Evolutionary conservation across 306 rosid species (phyloP), one percentile per base, ranked within the genome.

Genomic region (Pyrus betulifolia): DNA sequence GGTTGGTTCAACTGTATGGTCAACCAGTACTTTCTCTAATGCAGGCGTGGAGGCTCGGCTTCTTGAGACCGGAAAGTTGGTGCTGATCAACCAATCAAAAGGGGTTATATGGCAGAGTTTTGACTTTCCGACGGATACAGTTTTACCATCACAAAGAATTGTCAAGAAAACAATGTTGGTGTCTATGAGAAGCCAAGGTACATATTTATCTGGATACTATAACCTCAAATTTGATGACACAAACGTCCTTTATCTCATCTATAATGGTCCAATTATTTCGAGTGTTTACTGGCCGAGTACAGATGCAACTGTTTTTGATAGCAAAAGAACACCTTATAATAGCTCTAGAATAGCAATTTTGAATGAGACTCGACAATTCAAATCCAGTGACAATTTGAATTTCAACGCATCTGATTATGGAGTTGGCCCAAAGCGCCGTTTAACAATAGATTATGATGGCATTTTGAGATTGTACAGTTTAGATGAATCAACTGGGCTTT

Each of bases 371-470:
- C 79, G 83, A 12, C 8, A 28, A 58, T 80, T 80, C n/a, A 1
- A 21, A 35, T 74, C 79, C 2, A 80, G 83, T 69, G 83, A 80
- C 58, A 9, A 4, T 5, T 1, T 74, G 79, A 21, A 9, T 30
- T 80, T 80, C 31, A 57, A 22, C 0, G 79, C 83, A 21, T 57
- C 33, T 67, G 83, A 57, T 57, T 57, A 60, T 12, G 65, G 65
- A 1, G 2, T 60, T 60, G 65, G 65, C 19, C 63, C 64, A 42
- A 69, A 69, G 27, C 79, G 84, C 11, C 54, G 80, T 1, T 70
- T 80, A 54, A 80, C 84, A 9, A 1, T 80, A 25, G 84, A 80
- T 51, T 62, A 75, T 70, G 84, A 80, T 21, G 84, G 84, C n/a
- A 70, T 69, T 15, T 38, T 80, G 30, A 80, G 80, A 40, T 40